Percentiles rank a stretch among this genome's conserved stretches.
Evolutionary conservation across 169 alveolate species (phyloP).

Genomic region (Theileria orientalis): DNA sequence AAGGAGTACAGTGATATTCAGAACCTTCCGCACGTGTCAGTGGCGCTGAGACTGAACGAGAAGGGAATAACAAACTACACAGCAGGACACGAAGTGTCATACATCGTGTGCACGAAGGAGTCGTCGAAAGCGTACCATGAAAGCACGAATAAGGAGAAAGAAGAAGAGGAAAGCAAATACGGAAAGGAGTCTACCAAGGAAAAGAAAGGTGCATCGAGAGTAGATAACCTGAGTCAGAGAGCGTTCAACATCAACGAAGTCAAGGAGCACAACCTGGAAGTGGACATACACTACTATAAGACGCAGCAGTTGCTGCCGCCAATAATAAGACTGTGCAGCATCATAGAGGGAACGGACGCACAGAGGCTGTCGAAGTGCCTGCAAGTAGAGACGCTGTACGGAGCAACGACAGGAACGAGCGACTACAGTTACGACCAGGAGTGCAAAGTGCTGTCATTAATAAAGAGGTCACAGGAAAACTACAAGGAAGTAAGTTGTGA

Average conservation of each 20-base stretch:
- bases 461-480: slow-evolving; percentile 45
- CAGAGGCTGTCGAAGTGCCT: slow-evolving; percentile 70
- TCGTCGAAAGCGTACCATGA: slow-evolving; percentile 13
- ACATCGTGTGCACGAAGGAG: slow-evolving; percentile 84
- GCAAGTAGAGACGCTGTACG: slow-evolving; percentile 30
- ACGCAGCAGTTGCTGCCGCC: slow-evolving; percentile 92
- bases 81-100: slow-evolving; percentile 89
- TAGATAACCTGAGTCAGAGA: slow-evolving; percentile 73
- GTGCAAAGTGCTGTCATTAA: slow-evolving; percentile 53
- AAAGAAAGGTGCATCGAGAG: slow-evolving; percentile 39
- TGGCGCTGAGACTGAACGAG: slow-evolving; percentile 87
- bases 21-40: slow-evolving; percentile 91
- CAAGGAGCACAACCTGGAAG: slow-evolving; percentile 68
- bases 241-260: slow-evolving; percentile 89
- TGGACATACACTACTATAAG: slow-evolving; percentile 89
- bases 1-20: slow-evolving; percentile 87
- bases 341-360: slow-evolving; percentile 85
- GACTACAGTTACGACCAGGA: slow-evolving; percentile 57
- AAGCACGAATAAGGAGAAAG: not conserved
- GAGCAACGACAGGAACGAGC: slow-evolving; percentile 8
- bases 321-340: slow-evolving; percentile 85
- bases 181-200: slow-evolving; percentile 12
- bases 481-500: slow-evolving; percentile 20
- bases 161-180: slow-evolving; percentile 11
- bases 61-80: slow-evolving; percentile 81